Conservation (phyloP, 495 filamentous ascomycete species). For the Beverwykella pulmonaria region DNA sequence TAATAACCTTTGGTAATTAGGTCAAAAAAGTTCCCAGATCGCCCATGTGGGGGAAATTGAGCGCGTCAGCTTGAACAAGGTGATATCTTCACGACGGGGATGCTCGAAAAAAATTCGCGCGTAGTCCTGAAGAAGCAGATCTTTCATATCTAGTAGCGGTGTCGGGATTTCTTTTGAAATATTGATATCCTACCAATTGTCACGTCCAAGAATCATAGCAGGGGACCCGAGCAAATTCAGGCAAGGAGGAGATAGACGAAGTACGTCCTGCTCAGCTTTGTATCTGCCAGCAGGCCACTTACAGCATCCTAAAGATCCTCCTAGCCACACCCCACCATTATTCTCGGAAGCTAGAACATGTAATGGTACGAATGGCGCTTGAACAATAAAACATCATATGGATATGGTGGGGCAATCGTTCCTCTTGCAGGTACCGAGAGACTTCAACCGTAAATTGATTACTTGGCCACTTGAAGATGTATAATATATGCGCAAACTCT, state of each 20-base stretch:
- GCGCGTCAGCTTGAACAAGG: background rate
- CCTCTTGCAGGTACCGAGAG: constrained; percentile 6
- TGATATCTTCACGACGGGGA: background rate
- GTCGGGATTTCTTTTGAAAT: background rate
- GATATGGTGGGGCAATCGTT: constrained; percentile 6
- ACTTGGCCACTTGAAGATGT: background rate
- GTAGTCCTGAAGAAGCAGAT: background rate
- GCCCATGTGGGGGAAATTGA: background rate
- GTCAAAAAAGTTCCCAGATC: background rate
- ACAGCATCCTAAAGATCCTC: too few relatives aligned
- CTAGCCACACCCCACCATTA: too few relatives aligned
- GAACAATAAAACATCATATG: constrained; percentile 4
- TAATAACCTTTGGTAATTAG: background rate
- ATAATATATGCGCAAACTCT: background rate
- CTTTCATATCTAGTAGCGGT: background rate
- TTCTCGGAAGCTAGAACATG: too few relatives aligned
- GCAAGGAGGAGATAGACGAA: too few relatives aligned
- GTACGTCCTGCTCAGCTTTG: too few relatives aligned
- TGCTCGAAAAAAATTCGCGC: background rate
- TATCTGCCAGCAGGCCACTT: too few relatives aligned
- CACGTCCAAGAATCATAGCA: too few relatives aligned
- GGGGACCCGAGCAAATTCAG: background rate
- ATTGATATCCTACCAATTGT: too few relatives aligned
- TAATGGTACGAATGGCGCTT: background rate
- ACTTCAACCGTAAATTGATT: constrained; percentile 18